Percentiles rank a stretch among this genome's conserved stretches.
Evolutionary conservation across 805 yeast species (phyloP).

Genomic region (Lipomyces yamadae): DNA sequence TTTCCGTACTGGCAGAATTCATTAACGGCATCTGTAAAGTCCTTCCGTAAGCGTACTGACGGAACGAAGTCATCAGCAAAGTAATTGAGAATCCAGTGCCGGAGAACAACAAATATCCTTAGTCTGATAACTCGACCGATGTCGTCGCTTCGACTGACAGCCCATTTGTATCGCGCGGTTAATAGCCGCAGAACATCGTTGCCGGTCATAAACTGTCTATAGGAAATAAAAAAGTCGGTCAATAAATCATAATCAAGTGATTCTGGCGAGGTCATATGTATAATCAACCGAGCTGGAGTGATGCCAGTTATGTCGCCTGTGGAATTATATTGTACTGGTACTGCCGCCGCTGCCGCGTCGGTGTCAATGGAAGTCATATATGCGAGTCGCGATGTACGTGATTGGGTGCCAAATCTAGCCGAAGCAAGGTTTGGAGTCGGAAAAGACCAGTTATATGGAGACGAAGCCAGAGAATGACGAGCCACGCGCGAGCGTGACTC

Average conservation of each 20-base stretch:
- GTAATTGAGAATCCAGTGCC: constrained; percentile 90
- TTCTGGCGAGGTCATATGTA: constrained; percentile 65
- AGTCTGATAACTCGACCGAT: constrained; percentile 71
- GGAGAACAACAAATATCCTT: constrained; percentile 80
- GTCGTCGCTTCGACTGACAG: constrained; percentile 53
- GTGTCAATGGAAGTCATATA: constrained; percentile 12
- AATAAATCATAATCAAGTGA: constrained; percentile 75
- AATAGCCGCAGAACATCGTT: constrained; percentile 63
- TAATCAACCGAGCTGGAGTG: constrained; percentile 44
- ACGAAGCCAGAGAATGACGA: constrained; percentile 11
- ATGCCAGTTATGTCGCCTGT: constrained; percentile 38
- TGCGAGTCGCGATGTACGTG: constrained; percentile 5
- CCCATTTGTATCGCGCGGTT: constrained; percentile 73
- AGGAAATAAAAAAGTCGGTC: constrained; percentile 86
- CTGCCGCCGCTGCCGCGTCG: constrained; percentile 27
- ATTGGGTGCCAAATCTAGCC: background rate
- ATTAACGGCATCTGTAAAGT: constrained; percentile 50
- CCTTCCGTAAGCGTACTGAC: constrained; percentile 53
- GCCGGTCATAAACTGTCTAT: constrained; percentile 69
- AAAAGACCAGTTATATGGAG: constrained; percentile 28
- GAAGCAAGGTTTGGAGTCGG: constrained; percentile 15
- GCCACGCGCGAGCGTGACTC: constrained; percentile 6
- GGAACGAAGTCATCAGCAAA: constrained; percentile 81
- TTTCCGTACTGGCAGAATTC: constrained; percentile 42
- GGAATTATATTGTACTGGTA: constrained; percentile 18